phyloP scores from a whole-genome alignment of 2,329 filamentous ascomycete species.

The Fusarium sp. region DNA sequence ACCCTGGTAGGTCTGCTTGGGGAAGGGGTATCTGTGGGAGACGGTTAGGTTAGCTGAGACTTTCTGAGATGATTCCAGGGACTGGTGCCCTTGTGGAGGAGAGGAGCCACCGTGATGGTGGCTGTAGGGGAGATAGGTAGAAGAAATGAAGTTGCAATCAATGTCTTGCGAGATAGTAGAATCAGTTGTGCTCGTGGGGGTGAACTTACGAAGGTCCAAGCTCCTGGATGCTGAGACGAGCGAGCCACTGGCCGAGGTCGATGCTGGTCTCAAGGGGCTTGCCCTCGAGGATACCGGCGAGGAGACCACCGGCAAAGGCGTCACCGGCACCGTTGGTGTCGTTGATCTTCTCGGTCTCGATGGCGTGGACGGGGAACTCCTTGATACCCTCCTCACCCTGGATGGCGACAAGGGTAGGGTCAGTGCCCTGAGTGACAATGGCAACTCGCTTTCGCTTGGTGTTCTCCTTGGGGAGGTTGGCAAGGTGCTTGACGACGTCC shows the following conservation, averaged over 20 bases:
- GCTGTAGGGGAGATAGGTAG: conserved; percentile 33
- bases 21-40: conserved; percentile 73
- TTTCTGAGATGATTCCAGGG: conserved; percentile 15
- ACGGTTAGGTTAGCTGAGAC: conserved; percentile 30
- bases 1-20: conserved; percentile 76
- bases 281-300: conserved; percentile 86
- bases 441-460: conserved; percentile 80
- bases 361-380: conserved; percentile 81
- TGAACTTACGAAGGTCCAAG: conserved; percentile 88
- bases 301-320: conserved; percentile 93
- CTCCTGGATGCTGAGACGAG: conserved; percentile 91
- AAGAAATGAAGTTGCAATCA: conserved; percentile 24
- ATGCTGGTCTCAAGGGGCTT: conserved; percentile 79
- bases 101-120: conserved; percentile 12
- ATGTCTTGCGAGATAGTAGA: conserved; percentile 12
- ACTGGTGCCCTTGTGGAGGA: conserved; percentile 26
- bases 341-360: conserved; percentile 79
- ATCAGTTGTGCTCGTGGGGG: conserved; percentile 17
- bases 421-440: conserved; percentile 93
- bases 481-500: conserved; percentile 84
- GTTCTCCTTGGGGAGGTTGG: conserved; percentile 93
- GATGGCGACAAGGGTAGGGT: conserved; percentile 84
- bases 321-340: conserved; percentile 98
- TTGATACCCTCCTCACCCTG: conserved; percentile 74
- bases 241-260: conserved; percentile 97